A percentile compares a stretch with the other conserved stretches of the same genome.
phyloP scores from a whole-genome alignment of 2,329 filamentous ascomycete genomes.

The Pseudocercospora musae region DNA sequence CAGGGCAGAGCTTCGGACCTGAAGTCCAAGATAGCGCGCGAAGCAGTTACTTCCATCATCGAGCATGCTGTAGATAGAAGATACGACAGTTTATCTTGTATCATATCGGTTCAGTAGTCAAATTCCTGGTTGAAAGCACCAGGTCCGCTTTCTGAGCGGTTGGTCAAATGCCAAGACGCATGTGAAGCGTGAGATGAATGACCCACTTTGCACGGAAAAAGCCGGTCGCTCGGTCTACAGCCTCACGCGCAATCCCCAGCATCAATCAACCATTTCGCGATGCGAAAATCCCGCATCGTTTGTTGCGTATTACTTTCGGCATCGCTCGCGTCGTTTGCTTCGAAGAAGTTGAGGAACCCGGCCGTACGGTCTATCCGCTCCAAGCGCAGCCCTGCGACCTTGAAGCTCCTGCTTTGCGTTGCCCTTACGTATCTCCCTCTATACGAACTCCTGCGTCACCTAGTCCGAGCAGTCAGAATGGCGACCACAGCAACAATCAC shows the following conservation, averaged over 20 bases:
- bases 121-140: no score
- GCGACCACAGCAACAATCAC: background rate
- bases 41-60: no score
- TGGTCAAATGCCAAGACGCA: background rate
- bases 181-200: background rate
- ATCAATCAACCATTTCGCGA: background rate
- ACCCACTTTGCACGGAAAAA: background rate
- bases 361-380: background rate
- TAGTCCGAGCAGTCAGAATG: background rate
- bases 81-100: no score
- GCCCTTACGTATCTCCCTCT: background rate
- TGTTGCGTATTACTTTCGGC: background rate
- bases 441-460: background rate
- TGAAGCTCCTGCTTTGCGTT: background rate
- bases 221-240: background rate
- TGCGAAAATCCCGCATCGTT: background rate
- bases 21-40: no score
- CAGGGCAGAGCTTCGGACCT: no score
- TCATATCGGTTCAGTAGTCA: no score
- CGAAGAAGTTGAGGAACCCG: background rate
- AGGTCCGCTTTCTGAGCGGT: no score
- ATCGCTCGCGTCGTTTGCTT: background rate
- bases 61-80: no score
- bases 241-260: background rate
- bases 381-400: background rate